These are phyloP conservation scores for Trametes gibbosa DNA, from an alignment of 768 basidiomycete species.

Conservation along the genomic window DNA sequence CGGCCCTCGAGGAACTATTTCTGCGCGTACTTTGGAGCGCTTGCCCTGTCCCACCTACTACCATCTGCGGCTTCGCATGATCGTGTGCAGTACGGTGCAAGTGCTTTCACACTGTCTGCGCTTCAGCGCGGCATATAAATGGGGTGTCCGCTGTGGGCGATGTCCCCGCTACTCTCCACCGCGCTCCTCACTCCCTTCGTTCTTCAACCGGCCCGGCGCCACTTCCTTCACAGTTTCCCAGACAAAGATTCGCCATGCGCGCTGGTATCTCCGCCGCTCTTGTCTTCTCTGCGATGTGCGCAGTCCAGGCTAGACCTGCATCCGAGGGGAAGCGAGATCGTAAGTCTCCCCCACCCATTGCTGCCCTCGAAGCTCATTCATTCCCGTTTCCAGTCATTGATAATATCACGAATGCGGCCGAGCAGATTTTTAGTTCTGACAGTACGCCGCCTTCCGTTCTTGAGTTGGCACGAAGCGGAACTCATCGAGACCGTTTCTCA, in stretches of 20 bases:
- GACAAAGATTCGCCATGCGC: background rate
- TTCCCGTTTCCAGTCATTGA: background rate
- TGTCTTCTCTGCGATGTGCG: background rate
- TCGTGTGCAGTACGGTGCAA: background rate
- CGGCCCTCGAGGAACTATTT: too few species aligned
- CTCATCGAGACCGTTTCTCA: background rate
- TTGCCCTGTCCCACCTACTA: background rate
- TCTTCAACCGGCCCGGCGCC: conserved; percentile 9
- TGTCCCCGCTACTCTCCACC: background rate
- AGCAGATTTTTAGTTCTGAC: background rate
- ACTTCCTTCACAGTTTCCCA: background rate
- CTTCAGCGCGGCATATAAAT: background rate
- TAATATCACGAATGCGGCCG: background rate
- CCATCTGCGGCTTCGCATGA: background rate
- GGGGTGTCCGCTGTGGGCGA: background rate
- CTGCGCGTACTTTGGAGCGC: background rate
- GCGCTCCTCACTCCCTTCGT: background rate
- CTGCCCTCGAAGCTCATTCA: background rate
- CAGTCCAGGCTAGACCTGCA: conserved; percentile 4
- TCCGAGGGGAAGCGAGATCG: conserved; percentile 7
- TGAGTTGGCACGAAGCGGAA: background rate
- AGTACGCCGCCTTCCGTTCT: background rate
- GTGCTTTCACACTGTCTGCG: background rate
- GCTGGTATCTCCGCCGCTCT: conserved; percentile 4
- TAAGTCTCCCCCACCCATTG: background rate